These are phyloP conservation scores for Talaromyces ruber DNA, from an alignment of 495 filamentous ascomycete species.

Conservation along the genomic window DNA sequence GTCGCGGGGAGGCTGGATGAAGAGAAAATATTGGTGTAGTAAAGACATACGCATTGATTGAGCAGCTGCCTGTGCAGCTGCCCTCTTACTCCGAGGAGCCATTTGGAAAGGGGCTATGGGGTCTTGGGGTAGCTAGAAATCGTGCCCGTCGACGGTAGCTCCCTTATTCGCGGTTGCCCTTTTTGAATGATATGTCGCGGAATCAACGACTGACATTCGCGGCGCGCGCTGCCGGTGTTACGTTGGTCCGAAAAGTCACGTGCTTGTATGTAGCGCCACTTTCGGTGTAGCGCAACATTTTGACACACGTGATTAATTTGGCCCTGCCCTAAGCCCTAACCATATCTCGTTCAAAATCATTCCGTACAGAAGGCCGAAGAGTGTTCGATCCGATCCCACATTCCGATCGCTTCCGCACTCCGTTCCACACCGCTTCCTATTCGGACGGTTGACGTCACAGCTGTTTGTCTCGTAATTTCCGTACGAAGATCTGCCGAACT, in stretches of 20 bases:
- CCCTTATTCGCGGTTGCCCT: background rate
- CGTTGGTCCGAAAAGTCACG: background rate
- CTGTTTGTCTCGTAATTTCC: background rate
- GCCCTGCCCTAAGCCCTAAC: slow-evolving; percentile 2
- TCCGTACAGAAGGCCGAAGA: background rate
- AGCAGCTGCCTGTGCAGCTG: slow-evolving; percentile 41
- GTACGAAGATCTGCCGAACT: background rate
- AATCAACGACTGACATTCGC: background rate
- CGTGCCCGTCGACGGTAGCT: background rate
- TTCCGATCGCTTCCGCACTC: background rate
- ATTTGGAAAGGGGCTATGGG: slow-evolving; percentile 15
- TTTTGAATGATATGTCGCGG: background rate
- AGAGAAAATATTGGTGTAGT: background rate
- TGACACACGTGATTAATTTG: background rate
- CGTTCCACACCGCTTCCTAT: background rate
- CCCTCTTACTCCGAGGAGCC: slow-evolving; percentile 38
- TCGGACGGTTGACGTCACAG: background rate
- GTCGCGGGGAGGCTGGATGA: background rate
- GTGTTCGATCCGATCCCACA: background rate
- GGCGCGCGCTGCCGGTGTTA: background rate
- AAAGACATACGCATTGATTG: slow-evolving; percentile 34
- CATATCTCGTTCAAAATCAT: background rate
- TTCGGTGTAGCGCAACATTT: background rate
- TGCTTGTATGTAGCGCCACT: background rate
- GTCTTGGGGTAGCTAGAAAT: background rate